Evolutionary conservation across 441 rosid species (phyloP), one percentile per base, ranked within the genome.

Genomic region (Iberis amara): DNA sequence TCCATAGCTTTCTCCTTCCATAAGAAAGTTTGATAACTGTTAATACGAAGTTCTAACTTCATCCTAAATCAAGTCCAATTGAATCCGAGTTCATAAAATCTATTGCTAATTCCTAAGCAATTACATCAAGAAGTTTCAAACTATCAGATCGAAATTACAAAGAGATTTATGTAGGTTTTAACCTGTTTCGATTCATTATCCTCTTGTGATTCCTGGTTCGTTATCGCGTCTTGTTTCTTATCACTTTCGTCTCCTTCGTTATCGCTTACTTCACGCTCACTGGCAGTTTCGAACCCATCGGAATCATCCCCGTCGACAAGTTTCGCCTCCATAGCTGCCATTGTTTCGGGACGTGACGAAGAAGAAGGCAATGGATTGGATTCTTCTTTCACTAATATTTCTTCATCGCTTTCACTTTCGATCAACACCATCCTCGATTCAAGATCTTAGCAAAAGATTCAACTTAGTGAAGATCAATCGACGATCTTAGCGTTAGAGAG

Each of bases 281-380:
- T 89, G 13, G 95, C 97, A 3, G 95, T 89, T 62, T 86, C 95
- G 59, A 81, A 89, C 5, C 86, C 90, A 28, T 89, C 95, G 46
- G 95, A 83, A 50, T 74, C 81, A 40, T 69, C 78, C 4, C 69
- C 76, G 50, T 24, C 43, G 18, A 30, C 68, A 9, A 37, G 26
- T 4, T 66, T 6, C 6, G 73, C 23, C 12, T 75, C 52, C 11
- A 69, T 7, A 3, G 62, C n/a, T 5, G 52, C 7, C 12, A 36
- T 24, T 7, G 57, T 24, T 12, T 47, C 11, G 3, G 52, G 44
- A 3, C 36, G 52, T 3, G 55, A 28, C 9, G 12, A 41, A 11
- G 65, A 46, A 1, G 69, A 40, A 0, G 38, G 9, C 0, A 78
- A 27, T 11, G 69, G 61, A 1, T 18, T 63, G 0, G 64, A 43